These are phyloP conservation scores for Penicillium lagena DNA, from an alignment of 495 filamentous ascomycete species.

Conservation along the genomic window DNA sequence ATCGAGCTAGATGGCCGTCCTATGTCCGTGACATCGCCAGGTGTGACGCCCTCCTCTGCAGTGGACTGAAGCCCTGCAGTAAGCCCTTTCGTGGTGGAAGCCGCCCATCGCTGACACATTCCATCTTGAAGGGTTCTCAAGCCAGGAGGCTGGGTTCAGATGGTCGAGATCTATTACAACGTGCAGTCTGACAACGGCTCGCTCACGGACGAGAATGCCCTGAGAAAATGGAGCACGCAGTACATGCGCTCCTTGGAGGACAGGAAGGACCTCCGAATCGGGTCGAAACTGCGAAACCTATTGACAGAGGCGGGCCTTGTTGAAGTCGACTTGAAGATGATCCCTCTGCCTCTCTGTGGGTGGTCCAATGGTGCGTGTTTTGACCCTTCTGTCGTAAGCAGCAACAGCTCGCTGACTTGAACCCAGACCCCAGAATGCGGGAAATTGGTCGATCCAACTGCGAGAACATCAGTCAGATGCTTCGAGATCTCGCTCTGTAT, in stretches of 20 bases:
- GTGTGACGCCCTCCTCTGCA: conserved; percentile 20
- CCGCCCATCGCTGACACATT: too few relatives aligned
- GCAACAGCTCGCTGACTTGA: neutral
- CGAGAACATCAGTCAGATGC: conserved; percentile 53
- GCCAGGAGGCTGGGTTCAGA: conserved; percentile 81
- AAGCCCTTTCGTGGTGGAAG: too few relatives aligned
- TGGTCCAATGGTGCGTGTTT: conserved; percentile 61
- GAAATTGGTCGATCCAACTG: conserved; percentile 57
- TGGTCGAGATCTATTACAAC: conserved; percentile 83
- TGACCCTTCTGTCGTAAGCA: neutral
- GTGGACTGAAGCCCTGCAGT: too few relatives aligned
- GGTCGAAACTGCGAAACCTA: conserved; percentile 54
- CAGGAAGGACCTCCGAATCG: conserved; percentile 64
- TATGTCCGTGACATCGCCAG: conserved; percentile 76
- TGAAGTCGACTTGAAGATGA: conserved; percentile 64
- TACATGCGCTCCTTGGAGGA: conserved; percentile 61
- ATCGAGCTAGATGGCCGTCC: conserved; percentile 65
- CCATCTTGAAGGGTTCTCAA: conserved; percentile 44
- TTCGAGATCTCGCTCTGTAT: conserved; percentile 57
- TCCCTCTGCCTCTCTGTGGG: conserved; percentile 64
- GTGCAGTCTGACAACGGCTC: conserved; percentile 87
- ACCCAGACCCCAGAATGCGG: conserved; percentile 51
- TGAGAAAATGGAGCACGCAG: conserved; percentile 66
- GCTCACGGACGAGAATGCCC: conserved; percentile 61
- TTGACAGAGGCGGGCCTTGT: conserved; percentile 65